phyloP scores from a whole-genome alignment of 495 filamentous ascomycete species.

The Podospora didyma region DNA sequence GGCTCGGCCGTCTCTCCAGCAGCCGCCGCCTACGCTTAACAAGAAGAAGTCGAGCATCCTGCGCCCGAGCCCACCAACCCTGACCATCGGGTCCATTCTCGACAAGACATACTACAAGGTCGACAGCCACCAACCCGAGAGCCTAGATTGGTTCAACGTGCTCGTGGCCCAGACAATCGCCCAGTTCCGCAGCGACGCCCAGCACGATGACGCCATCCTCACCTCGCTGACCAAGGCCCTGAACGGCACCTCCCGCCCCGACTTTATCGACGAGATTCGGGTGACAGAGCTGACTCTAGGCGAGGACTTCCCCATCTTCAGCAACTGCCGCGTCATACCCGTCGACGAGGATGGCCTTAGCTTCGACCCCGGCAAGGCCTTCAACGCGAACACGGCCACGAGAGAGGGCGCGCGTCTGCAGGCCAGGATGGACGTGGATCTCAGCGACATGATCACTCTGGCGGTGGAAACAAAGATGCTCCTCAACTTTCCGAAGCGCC shows the following conservation, averaged over 20 bases:
- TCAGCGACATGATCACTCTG: slow-evolving; percentile 91
- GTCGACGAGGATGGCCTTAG: slow-evolving; percentile 66
- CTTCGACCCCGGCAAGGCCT: slow-evolving; percentile 44
- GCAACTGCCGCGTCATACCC: slow-evolving; percentile 90
- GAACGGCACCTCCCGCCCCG: slow-evolving; percentile 80
- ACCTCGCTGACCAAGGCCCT: slow-evolving; percentile 83
- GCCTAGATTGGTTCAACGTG: slow-evolving; percentile 99
- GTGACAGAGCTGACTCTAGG: slow-evolving; percentile 91
- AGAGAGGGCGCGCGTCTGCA: slow-evolving; percentile 70
- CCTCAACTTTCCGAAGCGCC: slow-evolving; percentile 86
- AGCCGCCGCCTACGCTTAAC: slow-evolving; percentile 45
- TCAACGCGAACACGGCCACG: slow-evolving; percentile 44
- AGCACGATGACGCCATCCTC: slow-evolving; percentile 88
- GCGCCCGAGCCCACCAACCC: slow-evolving; percentile 53
- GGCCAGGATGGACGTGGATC: slow-evolving; percentile 92
- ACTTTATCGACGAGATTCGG: slow-evolving; percentile 86
- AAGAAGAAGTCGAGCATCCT: slow-evolving; percentile 75
- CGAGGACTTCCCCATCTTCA: slow-evolving; percentile 98
- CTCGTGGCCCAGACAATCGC: slow-evolving; percentile 95
- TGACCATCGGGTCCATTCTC: slow-evolving; percentile 84
- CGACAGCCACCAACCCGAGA: slow-evolving; percentile 93
- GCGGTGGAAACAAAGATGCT: slow-evolving; percentile 90
- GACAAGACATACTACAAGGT: slow-evolving; percentile 98
- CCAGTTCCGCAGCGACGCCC: slow-evolving; percentile 86
- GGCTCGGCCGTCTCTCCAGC: slow-evolving; percentile 11